Base-by-base conservation (phyloP, 1,284 basidiomycete species). In the Boletus mariae region DNA sequence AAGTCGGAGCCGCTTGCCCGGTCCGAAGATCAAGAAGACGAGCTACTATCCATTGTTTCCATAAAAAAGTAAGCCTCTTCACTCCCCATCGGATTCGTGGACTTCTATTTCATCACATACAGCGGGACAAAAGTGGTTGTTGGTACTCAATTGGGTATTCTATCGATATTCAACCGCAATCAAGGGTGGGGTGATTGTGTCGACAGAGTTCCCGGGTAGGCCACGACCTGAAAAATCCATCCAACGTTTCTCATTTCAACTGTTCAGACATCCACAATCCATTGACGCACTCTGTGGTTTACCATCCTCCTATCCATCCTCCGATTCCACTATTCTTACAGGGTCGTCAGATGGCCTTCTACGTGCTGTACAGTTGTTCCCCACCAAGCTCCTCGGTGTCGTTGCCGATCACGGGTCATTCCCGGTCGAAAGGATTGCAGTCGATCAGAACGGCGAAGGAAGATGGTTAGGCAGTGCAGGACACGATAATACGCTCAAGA, bases 1-100 rank as follows among this genome's bases (percentile, higher is more conserved):
- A 92, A 86, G 66, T 62, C 78, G 10, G 79, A 84, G 51, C 90
- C 91, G 2, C 71, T 89, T 55, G 84, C 86, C 0, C 86, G 92
- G 48, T 92, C 90, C 15, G 93, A 96, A 65, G 92, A 98, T 73
- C 95, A 98, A 70, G 95, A 98, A 67, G 95, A 98, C 68, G 95
- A 98, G 66, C 74, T 98, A 26, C 77, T 98, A 6, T 92, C 90
- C 4, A 83, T 95, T 49, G 83, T 88, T 13, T 71, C 90, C 5
- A 91, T 98, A 65, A 92, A 90, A 75, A 82, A 84, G 84, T 88
- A 65, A 44, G 79, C 13, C 25, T 15, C 38, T 25, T 23, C 43
- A 4, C 31, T 25, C 47, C 13, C 5, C 29, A 17, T 45, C 20
- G 20, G 6, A 38, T 28, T 17, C 9, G 15, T 23, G 13, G 28